Evolutionary conservation across 164 flowering plant species (phyloP), one percentile per base, ranked within the genome.

Genomic region (Aristolochia fimbriata): DNA sequence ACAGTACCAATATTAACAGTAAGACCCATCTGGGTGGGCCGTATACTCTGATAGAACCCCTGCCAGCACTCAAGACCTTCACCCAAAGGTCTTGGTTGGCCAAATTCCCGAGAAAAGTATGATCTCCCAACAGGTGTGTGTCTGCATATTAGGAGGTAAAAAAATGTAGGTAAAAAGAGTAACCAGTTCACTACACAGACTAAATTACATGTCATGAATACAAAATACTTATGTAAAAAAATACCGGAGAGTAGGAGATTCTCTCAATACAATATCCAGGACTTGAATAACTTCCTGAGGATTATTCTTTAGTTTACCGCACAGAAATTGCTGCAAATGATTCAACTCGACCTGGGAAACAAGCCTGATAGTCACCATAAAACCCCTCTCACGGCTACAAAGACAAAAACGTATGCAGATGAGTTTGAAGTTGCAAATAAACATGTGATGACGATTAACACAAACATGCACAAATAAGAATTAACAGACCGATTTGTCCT

Each of bases 1-100:
- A 20, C 8, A 17, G 7, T 73, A 88, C 97, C 96, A 20, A 86
- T 80, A 54, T 91, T 91, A 0, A 91, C 65, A 0, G 97, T 83
- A 0, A 85, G 63, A 0, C 99, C 99, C 95, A 84, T 83, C 62
- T 94, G 99, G 0, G 87, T 84, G 6, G 88, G 91, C 0, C 94
- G 82, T 8, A 91, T 69, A 45, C 88, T 81, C 51, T 83, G 91
- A 53, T 78, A 86, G 30, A 58, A 87, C 0, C 99, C 99, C 30
- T 65, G 73, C 97, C 96, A 91, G 49, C 74, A 83, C 51, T 85
- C 91, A 9, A 83, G 3, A 0, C 96, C 99, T 46, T 78, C 78
- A 3, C 80, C 84, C 6, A 88, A 75, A 0, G 62, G 62, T 8
- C 74, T 70, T 2, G 0, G 53, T 0, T 24, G 19, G 0, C 88